Evolutionary conservation across 441 rosid species (phyloP), one percentile per base, ranked within the genome.

Genomic region (Populus hybrid): DNA sequence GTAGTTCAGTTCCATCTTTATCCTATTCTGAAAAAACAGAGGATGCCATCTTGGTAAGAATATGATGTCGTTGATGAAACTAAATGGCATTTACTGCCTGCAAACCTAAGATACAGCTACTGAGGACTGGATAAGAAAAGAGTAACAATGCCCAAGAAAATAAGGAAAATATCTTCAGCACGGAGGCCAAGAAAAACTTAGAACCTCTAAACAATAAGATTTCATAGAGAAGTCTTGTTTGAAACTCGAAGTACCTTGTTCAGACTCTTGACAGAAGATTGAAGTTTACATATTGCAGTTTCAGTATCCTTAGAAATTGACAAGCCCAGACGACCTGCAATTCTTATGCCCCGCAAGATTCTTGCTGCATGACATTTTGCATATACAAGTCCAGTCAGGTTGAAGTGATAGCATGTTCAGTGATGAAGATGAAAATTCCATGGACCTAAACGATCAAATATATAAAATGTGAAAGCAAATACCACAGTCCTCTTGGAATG

Each of bases 401-500:
- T 75, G 72, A 74, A 72, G 59, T 69, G 21, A 77, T 67, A 81
- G 63, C 20, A 70, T 20, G 68, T 57, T 69, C 8, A 18, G 21
- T 54, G 61, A 18, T 18, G 61, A 16, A 16, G n/a, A 54, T 18
- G 8, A 67, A 67, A 83, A 80, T 78, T 38, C 73, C 73, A 70
- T 46, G 74, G 40, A 36, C 21, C 73, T 73, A 67, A 77, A 50
- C 67, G 32, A 59, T 24, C 21, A 26, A 34, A 83, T 16, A 32
- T 38, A 54, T 69, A 72, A 86, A 66, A 86, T 73, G 72, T 67
- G 69, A 80, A 69, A 82, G 73, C 76, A 84, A 90, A 76, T 86
- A 96, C 98, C 99, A 82, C 92, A 83, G 74, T 96, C 99, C 87
- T 93, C 95, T 85, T 83, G 83, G 85, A 94, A 96, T 32, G 98